Evolutionary conservation across 2,329 filamentous ascomycete species (phyloP).

Genomic region (Sphaerulina vaccinii): DNA sequence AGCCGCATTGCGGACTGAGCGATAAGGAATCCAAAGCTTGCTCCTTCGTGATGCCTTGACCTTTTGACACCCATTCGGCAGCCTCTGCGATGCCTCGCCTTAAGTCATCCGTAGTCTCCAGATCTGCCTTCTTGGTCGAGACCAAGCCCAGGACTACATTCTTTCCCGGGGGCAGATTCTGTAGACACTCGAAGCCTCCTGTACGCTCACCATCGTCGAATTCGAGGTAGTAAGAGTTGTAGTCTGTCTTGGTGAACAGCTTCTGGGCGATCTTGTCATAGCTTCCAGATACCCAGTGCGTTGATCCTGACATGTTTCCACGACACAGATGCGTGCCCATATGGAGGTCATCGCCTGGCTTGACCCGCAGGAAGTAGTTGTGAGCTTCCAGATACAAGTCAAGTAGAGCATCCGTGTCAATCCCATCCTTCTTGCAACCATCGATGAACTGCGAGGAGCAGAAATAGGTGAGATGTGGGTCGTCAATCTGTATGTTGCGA

Average conservation of each 20-base stretch:
- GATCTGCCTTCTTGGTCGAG: slow-evolving; percentile 34
- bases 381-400: slow-evolving; percentile 29
- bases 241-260: slow-evolving; percentile 29
- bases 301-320: slow-evolving; percentile 28
- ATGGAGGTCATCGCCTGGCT: slow-evolving; percentile 22
- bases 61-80: slow-evolving; percentile 32
- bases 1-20: slow-evolving; percentile 37
- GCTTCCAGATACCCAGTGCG: slow-evolving; percentile 24
- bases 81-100: slow-evolving; percentile 29
- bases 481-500: slow-evolving; percentile 29
- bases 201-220: slow-evolving; percentile 34
- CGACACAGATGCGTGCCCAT: slow-evolving; percentile 33
- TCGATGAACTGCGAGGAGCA: slow-evolving; percentile 28
- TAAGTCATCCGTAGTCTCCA: slow-evolving; percentile 30
- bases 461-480: slow-evolving; percentile 32
- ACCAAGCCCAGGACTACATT: slow-evolving; percentile 37
- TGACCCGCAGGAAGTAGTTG: slow-evolving; percentile 22
- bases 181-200: slow-evolving; percentile 35
- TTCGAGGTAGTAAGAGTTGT: slow-evolving; percentile 36
- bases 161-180: slow-evolving; percentile 33
- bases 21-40: slow-evolving; percentile 32
- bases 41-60: slow-evolving; percentile 27
- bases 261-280: slow-evolving; percentile 35
- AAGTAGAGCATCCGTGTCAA: slow-evolving; percentile 25
- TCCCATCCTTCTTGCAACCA: slow-evolving; percentile 25